Conservation (phyloP, 306 rosid species). For the Vigna nakashimae region DNA sequence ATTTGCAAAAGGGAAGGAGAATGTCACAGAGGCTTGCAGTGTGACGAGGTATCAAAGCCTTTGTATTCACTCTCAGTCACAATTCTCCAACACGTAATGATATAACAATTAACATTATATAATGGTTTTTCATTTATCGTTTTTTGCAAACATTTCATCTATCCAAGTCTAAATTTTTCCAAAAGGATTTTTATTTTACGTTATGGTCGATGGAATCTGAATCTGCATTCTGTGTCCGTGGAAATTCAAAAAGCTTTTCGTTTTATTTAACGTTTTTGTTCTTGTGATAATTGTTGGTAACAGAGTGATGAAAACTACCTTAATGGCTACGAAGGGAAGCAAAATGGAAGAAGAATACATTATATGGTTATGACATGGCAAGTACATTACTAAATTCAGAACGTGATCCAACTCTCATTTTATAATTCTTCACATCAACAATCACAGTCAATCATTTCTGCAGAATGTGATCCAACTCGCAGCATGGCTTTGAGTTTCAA, state of each 20-base stretch:
- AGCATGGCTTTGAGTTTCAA: neutral
- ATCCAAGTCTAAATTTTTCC: too few species aligned
- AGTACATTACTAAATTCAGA: conserved; percentile 35
- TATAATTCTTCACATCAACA: neutral
- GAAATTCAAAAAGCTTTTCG: conserved; percentile 11
- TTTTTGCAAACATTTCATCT: too few species aligned
- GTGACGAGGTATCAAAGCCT: too few species aligned
- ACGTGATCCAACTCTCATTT: conserved; percentile 15
- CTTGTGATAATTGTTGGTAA: conserved; percentile 8
- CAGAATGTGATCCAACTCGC: neutral
- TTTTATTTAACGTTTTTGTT: conserved; percentile 10
- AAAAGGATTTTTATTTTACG: too few species aligned
- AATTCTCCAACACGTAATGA: too few species aligned
- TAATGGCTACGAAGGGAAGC: conserved; percentile 19
- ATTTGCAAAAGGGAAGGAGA: too few species aligned
- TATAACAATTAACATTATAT: too few species aligned
- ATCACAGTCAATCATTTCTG: neutral
- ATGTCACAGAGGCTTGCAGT: too few species aligned
- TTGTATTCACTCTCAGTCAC: too few species aligned
- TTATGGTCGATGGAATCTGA: too few species aligned
- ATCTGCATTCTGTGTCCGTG: neutral
- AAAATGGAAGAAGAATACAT: conserved; percentile 29
- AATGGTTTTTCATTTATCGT: too few species aligned
- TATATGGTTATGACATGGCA: conserved; percentile 34
- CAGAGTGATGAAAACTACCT: conserved; percentile 32